Conservation (phyloP, 2,329 filamentous ascomycete genomes). For the Chrysosphaeria jannelii region DNA sequence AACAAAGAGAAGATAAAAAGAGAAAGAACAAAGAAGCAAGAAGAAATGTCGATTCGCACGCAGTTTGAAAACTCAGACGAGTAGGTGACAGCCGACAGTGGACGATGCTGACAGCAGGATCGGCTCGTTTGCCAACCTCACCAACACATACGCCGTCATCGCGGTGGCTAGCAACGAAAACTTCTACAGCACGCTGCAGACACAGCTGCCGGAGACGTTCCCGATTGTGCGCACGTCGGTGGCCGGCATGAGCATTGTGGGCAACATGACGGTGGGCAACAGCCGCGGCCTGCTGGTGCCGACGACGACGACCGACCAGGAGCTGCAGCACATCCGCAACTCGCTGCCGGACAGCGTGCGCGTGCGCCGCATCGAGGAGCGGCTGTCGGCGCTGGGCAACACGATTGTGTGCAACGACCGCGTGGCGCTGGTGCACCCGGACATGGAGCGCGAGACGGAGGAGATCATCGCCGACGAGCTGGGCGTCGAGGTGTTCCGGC, state of each 20-base stretch:
- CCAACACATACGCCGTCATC: slow-evolving; percentile 87
- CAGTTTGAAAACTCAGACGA: slow-evolving; percentile 82
- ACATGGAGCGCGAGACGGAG: slow-evolving; percentile 90
- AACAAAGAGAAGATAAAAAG: too few relatives aligned
- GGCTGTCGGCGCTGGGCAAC: slow-evolving; percentile 81
- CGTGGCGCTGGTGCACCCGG: slow-evolving; percentile 84
- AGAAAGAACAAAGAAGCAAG: too few relatives aligned
- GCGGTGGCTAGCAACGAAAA: slow-evolving; percentile 90
- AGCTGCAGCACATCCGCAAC: slow-evolving; percentile 90
- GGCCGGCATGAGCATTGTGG: slow-evolving; percentile 84
- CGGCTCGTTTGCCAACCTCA: slow-evolving; percentile 87
- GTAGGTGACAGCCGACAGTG: slow-evolving; percentile 19
- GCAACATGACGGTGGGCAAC: slow-evolving; percentile 85
- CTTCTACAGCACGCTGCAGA: slow-evolving; percentile 97
- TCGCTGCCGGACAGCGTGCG: slow-evolving; percentile 72
- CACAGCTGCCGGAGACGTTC: slow-evolving; percentile 88
- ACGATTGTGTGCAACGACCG: slow-evolving; percentile 94
- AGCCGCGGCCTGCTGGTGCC: slow-evolving; percentile 89
- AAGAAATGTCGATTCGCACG: slow-evolving; percentile 34
- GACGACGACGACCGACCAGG: slow-evolving; percentile 88
- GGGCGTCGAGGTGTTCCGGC: slow-evolving; percentile 67
- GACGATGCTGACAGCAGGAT: slow-evolving; percentile 29
- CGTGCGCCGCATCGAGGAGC: slow-evolving; percentile 94
- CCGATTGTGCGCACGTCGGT: slow-evolving; percentile 94
- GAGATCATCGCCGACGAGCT: slow-evolving; percentile 93